Evolutionary conservation across 2,329 filamentous ascomycete species (phyloP).

Genomic region (Aspergillus ustus): DNA sequence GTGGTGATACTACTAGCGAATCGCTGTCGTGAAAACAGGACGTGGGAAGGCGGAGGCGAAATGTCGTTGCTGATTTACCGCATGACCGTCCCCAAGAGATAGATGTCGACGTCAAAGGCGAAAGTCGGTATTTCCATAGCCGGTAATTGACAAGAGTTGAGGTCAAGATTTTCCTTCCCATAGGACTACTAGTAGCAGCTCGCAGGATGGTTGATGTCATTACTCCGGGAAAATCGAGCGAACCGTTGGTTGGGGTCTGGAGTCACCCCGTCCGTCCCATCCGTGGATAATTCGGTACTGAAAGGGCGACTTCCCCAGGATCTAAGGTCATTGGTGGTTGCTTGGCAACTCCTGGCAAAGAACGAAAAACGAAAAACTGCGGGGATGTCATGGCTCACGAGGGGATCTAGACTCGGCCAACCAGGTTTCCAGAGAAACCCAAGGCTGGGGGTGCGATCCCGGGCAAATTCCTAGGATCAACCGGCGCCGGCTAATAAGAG

Average conservation of each 20-base stretch:
- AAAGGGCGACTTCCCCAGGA: neutral
- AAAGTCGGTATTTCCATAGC: neutral
- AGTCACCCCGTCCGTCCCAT: conserved; percentile 3
- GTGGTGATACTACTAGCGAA: no score
- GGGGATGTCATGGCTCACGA: neutral
- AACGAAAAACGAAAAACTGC: neutral
- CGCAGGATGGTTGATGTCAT: neutral
- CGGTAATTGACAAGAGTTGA: neutral
- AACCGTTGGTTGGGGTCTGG: neutral
- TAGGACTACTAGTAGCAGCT: no score
- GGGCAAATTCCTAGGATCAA: neutral
- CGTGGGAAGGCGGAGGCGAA: neutral
- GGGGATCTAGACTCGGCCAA: neutral
- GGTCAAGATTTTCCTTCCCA: neutral
- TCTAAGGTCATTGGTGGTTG: neutral
- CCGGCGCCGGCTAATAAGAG: neutral
- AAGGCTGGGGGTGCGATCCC: neutral
- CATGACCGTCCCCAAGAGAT: neutral
- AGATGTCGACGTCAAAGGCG: neutral
- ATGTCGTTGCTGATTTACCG: neutral
- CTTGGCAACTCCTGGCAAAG: neutral
- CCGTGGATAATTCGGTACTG: conserved; percentile 9
- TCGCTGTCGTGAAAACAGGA: no score
- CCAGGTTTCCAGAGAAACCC: neutral
- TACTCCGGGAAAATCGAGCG: neutral